Evolutionary conservation across 2,329 filamentous ascomycete species (phyloP), one percentile per base, ranked within the genome.

Genomic region (Zymoseptoria pseudotritici): DNA sequence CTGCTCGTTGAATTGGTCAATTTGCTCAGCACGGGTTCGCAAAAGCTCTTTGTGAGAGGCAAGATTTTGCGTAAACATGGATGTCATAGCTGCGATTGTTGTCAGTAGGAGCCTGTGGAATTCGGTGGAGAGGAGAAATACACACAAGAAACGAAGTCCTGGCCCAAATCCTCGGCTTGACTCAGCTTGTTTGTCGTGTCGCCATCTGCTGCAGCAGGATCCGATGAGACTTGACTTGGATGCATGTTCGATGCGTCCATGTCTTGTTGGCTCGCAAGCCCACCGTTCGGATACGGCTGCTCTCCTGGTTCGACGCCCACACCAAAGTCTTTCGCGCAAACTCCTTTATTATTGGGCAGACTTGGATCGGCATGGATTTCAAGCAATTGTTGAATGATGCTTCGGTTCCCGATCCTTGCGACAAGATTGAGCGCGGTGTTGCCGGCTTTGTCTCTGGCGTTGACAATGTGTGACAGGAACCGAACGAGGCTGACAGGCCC

Each of bases 391-490:
- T 91, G 93, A 60, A 97, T 96, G 68, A 99, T 96, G 69, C 91
- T 95, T 58, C 89, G 83, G 72, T 96, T 97, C 21, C 91, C 91
- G 66, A 97, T 96, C 62, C 94, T 83, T 1, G 94, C 92, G 1
- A 93, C 94, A 63, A 97, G 87, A 67, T 97, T 97, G 20, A 99
- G 80, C 0, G 94, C 94, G 0, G 94, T 99, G 71, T 99, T 96
- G 0, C 94, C 94, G 36, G 89, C 89, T 69, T 92, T 91, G 74
- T 99, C 94, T 69, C 93, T 89, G 0, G 92, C 88, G 69, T 99
- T 97, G 61, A 99, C 93, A 73, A 99, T 95, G 71, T 97, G 92
- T 54, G 89, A 90, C 84, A 99, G 95, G 76, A 99, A 99, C 46
- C 91, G 86, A 29, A 90, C 92, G 57, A 99, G 82, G 22, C 89